Evolutionary conservation across 129 eudicot genomes (phyloP), one percentile per base, ranked within the genome.

Genomic region (Escallonia herrerae): DNA sequence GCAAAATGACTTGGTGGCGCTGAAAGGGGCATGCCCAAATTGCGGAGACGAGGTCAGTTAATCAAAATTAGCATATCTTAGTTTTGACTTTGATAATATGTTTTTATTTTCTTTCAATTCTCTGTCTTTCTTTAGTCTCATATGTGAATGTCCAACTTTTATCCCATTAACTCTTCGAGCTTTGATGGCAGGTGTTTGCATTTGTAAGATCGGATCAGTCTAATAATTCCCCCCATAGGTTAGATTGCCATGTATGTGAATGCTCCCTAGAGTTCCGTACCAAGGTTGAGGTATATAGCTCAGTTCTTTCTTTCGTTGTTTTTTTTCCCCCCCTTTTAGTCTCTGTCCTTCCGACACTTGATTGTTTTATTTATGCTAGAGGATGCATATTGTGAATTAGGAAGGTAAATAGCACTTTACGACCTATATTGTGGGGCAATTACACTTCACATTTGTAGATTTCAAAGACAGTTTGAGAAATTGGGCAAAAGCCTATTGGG

Each of bases 1-100:
- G 96, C 82, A 80, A 73, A 86, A 78, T 76, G 91, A 93, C 77
- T 79, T 93, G 85, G 98, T 88, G 73, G 98, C 96, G 2, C 43
- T 93, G 15, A 93, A 93, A 79, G 98, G 98, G 54, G 83, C 83
- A 5, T 93, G 98, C 84, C 98, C 98, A 2, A 93, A 83, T 69
- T 93, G 98, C 56, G 96, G 96, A 45, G 98, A 93, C 71, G 96
- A 93, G 96, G 98, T 93, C 65, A 71, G 81, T 70, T 79, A 40
- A 71, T 58, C 64, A 47, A 10, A 58, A 57, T 56, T 38, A 56
- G n/a, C 38, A 12, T 44, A 39, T 44, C 47, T 15, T 13, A 40
- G 12, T 2, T 39, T 47, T 54, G 22, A 45, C 22, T 6, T 15
- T 44, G 0, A 15, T 37, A 37, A 39, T 40, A 48, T 5, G 43